Conservation (phyloP, 371 early-diverging fungal genomes). For the Umbelopsis sp. region DNA sequence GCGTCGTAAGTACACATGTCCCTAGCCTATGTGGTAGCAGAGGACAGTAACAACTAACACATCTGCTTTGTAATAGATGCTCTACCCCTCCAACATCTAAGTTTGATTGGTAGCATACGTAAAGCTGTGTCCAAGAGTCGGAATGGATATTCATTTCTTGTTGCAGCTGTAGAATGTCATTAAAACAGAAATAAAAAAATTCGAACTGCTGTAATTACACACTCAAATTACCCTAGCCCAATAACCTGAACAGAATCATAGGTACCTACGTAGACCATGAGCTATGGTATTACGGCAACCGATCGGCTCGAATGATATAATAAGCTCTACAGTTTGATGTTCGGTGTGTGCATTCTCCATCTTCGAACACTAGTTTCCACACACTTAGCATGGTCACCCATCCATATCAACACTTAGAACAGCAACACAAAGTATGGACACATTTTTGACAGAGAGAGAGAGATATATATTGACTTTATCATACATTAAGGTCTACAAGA, state of each 20-base stretch:
- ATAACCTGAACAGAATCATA: no score
- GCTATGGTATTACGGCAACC: no score
- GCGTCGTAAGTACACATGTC: conserved; percentile 82
- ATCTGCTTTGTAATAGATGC: conserved; percentile 61
- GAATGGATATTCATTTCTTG: background rate
- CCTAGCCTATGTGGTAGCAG: background rate
- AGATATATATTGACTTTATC: no score
- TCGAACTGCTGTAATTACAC: conserved; percentile 18
- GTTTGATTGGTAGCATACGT: conserved; percentile 5
- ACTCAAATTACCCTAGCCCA: background rate
- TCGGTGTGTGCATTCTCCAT: no score
- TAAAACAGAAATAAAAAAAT: conserved; percentile 13
- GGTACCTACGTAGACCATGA: no score
- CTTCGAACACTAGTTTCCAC: background rate
- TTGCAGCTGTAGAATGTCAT: conserved; percentile 14
- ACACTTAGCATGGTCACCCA: background rate
- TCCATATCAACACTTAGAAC: background rate
- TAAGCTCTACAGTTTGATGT: no score
- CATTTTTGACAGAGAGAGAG: no score
- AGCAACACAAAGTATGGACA: background rate
- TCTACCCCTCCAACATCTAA: conserved; percentile 94
- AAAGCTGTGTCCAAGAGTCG: background rate
- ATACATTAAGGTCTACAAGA: conserved; percentile 4
- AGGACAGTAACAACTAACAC: background rate
- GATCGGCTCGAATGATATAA: no score